These are phyloP conservation scores for Orbilia javanica DNA, from an alignment of 2,329 filamentous ascomycete genomes.

Conservation along the genomic window DNA sequence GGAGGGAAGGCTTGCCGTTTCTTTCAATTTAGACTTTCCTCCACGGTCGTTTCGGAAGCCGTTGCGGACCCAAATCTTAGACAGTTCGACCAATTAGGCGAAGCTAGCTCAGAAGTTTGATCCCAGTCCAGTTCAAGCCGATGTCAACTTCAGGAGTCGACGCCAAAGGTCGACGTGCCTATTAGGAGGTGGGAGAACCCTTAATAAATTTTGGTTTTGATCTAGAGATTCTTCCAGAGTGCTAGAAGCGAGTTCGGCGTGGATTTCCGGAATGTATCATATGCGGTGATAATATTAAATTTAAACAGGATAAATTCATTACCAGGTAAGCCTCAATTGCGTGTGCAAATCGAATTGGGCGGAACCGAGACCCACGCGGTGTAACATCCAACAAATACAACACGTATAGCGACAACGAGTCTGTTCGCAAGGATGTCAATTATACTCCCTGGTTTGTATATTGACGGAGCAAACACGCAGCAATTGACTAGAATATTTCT, in stretches of 20 bases:
- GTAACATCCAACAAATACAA: conserved; percentile 12
- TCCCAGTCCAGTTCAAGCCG: neutral
- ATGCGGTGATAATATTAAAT: conserved; percentile 1
- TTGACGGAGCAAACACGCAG: neutral
- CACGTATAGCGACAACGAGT: neutral
- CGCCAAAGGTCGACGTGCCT: conserved; percentile 1
- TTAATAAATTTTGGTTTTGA: conserved; percentile 3
- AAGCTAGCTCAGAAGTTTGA: conserved; percentile 6
- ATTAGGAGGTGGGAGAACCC: neutral
- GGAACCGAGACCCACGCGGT: conserved; percentile 8
- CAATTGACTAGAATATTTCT: neutral
- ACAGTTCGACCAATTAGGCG: conserved; percentile 37
- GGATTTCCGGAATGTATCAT: conserved; percentile 6
- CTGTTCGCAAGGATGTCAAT: neutral
- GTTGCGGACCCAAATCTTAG: conserved; percentile 35
- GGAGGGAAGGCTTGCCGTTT: conserved; percentile 36
- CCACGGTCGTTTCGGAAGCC: conserved; percentile 50
- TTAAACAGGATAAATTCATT: conserved; percentile 10
- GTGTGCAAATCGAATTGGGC: neutral
- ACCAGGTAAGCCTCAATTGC: neutral
- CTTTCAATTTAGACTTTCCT: conserved; percentile 36
- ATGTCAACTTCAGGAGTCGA: conserved; percentile 1
- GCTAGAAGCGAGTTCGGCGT: neutral
- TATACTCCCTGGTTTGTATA: neutral
- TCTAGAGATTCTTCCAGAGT: neutral